Conservation (phyloP, 2,329 filamentous ascomycete species). For the Aspergillus proliferans region DNA sequence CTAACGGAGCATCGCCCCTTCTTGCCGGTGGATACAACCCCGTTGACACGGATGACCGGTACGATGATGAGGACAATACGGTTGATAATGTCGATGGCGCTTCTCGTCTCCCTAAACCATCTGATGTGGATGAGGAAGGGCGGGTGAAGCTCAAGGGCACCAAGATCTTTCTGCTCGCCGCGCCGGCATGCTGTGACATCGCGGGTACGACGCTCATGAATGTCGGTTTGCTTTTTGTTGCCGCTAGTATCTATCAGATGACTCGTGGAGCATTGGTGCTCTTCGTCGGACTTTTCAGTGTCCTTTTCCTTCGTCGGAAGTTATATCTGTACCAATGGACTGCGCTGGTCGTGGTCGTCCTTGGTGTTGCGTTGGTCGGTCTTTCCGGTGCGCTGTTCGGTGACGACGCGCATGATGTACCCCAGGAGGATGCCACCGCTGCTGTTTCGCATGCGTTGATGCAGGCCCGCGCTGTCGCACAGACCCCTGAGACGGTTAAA, state of each 20-base stretch:
- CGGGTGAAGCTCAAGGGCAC: constrained; percentile 60
- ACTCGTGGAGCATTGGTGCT: constrained; percentile 88
- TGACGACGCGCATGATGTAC: constrained; percentile 42
- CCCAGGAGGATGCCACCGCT: constrained; percentile 20
- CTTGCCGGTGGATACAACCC: constrained; percentile 59
- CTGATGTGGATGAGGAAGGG: constrained; percentile 47
- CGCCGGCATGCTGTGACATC: constrained; percentile 90
- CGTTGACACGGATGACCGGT: constrained; percentile 48
- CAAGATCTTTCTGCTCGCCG: constrained; percentile 66
- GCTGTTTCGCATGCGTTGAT: constrained; percentile 37
- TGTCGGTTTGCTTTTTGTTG: constrained; percentile 85
- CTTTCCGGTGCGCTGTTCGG: constrained; percentile 78
- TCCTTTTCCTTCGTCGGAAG: constrained; percentile 75
- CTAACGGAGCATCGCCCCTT: constrained; percentile 35
- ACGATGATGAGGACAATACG: constrained; percentile 39
- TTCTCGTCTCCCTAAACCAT: constrained; percentile 48
- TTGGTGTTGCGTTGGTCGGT: constrained; percentile 83
- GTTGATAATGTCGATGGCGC: constrained; percentile 39
- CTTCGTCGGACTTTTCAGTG: constrained; percentile 93
- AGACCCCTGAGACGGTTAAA: constrained; percentile 53
- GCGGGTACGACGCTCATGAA: constrained; percentile 97
- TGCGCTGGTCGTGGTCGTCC: constrained; percentile 76
- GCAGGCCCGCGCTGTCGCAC: constrained; percentile 35
- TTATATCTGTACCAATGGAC: constrained; percentile 89
- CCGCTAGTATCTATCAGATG: constrained; percentile 98